These are phyloP conservation scores for Xylariales sp. DNA, from an alignment of 2,329 filamentous ascomycete genomes.

Conservation along the genomic window DNA sequence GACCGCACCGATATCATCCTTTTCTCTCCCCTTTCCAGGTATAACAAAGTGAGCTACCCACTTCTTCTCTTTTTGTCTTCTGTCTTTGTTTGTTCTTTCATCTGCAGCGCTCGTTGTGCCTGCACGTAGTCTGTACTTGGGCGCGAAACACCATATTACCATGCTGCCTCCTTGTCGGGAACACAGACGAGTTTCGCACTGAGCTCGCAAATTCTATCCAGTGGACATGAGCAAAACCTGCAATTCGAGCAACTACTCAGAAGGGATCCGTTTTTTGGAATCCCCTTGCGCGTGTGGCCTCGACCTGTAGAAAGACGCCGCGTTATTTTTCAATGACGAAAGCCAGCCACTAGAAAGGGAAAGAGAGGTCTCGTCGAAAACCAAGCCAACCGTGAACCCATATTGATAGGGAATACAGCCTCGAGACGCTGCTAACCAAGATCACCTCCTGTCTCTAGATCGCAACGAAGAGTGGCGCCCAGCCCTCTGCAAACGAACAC, in stretches of 20 bases:
- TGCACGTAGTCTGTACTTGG: conserved; percentile 8
- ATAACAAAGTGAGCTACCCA: conserved; percentile 23
- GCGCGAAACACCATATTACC: conserved; percentile 17
- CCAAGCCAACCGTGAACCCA: conserved; percentile 35
- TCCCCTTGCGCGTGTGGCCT: conserved; percentile 24
- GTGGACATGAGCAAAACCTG: conserved; percentile 23
- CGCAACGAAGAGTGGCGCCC: conserved; percentile 59
- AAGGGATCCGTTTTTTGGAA: conserved; percentile 22
- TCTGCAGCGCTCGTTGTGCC: conserved; percentile 6
- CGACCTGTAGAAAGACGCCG: conserved; percentile 34
- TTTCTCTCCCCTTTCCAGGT: conserved; percentile 23
- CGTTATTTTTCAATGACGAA: conserved; percentile 26
- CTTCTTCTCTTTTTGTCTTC: not conserved
- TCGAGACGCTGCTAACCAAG: conserved; percentile 47
- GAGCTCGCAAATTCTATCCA: conserved; percentile 16
- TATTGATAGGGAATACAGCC: conserved; percentile 33
- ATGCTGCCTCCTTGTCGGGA: conserved; percentile 15
- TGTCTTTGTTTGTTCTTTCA: conserved; percentile 14
- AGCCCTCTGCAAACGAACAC: conserved; percentile 62
- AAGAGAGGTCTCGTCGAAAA: conserved; percentile 17
- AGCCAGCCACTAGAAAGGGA: conserved; percentile 15
- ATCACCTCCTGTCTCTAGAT: conserved; percentile 55
- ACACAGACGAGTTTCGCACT: conserved; percentile 24
- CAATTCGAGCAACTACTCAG: conserved; percentile 15
- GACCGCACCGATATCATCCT: conserved; percentile 1